Evolutionary conservation across 192 early-diverging fungal species (phyloP), one percentile per base, ranked within the genome.

Genomic region (Dissophora globulifera): DNA sequence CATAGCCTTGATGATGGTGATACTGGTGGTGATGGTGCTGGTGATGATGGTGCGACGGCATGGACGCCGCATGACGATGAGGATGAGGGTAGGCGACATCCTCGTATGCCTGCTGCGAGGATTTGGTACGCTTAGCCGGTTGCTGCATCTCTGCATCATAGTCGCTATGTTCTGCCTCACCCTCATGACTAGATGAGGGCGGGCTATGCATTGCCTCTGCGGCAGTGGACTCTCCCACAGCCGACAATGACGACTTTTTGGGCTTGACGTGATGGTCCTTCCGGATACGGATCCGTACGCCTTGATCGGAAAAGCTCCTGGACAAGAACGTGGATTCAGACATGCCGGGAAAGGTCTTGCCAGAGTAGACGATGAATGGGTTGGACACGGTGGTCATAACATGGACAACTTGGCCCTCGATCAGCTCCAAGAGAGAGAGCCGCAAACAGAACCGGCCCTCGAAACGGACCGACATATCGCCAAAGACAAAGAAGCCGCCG

Each of bases 401-500:
- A 76, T 82, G 68, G 45, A 78, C 62, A 10, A 81, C 81, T 17
- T 79, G 78, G 27, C 67, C 69, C 22, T 80, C 82, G 49, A 90
- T 79, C n/a, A 97, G 93, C 79, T 98, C 94, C 85, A 94, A 98
- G 51, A 98, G 78, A 46, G 90, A 92, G 66, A 98, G 95, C 80
- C 84, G 85, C 48, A 94, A 78, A 17, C 85, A 67, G 74, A 89
- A 94, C 16, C 83, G 81, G 23, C 96, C 96, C 50, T 98, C 93
- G 55, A 91, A 88, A 22, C 93, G 81, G 20, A 94, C 91, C 20
- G 91, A 93, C 31, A 98, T 84, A 76, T 98, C 96, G 16, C 94
- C 93, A 79, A 98, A 98, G 32, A 97, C 94, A 83, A 96, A 97
- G 67, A 94, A 97, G 0, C 91, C 95, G 38, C 96, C 94, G 52